A percentile compares a stretch with the other conserved stretches of the same genome.
phyloP scores from a whole-genome alignment of 495 filamentous ascomycete genomes.

The Hypoxylon crocopeplum region DNA sequence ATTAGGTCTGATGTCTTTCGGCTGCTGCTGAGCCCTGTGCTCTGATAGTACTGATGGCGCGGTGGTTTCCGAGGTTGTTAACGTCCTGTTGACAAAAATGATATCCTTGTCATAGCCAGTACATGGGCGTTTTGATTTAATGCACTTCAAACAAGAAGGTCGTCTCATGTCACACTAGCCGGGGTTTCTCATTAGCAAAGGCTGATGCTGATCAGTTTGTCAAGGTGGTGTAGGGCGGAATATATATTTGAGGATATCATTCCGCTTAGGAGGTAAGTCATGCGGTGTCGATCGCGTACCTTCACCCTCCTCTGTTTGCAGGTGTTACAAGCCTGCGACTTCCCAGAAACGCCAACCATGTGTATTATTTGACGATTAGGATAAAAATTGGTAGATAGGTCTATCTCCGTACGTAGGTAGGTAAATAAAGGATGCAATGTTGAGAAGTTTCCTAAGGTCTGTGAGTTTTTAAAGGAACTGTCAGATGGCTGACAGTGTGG shows the following conservation, averaged over 20 bases:
- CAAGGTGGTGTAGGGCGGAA: too few relatives aligned
- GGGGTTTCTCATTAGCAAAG: not conserved
- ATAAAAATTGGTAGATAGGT: too few relatives aligned
- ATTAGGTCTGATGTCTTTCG: not conserved
- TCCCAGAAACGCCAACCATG: conserved; percentile 57
- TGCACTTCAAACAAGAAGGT: conserved; percentile 47
- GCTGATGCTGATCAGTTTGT: not conserved
- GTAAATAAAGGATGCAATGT: too few relatives aligned
- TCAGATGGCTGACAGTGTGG: too few relatives aligned
- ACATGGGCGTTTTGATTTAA: conserved; percentile 46
- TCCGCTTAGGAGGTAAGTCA: too few relatives aligned
- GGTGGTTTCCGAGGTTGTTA: conserved; percentile 6
- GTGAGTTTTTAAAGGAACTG: too few relatives aligned
- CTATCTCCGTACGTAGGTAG: too few relatives aligned
- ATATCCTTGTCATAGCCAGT: conserved; percentile 46
- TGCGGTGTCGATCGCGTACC: conserved; percentile 31
- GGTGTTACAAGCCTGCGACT: conserved; percentile 56
- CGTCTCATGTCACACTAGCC: conserved; percentile 47
- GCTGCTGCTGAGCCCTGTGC: conserved; percentile 4
- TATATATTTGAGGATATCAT: too few relatives aligned
- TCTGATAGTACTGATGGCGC: conserved; percentile 19
- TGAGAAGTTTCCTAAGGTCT: too few relatives aligned
- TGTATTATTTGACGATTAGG: too few relatives aligned
- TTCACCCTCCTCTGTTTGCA: conserved; percentile 52
- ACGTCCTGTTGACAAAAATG: conserved; percentile 42